Base-by-base conservation (phyloP, 2,329 filamentous ascomycete genomes). In the Colletotrichum euphorbiae region DNA sequence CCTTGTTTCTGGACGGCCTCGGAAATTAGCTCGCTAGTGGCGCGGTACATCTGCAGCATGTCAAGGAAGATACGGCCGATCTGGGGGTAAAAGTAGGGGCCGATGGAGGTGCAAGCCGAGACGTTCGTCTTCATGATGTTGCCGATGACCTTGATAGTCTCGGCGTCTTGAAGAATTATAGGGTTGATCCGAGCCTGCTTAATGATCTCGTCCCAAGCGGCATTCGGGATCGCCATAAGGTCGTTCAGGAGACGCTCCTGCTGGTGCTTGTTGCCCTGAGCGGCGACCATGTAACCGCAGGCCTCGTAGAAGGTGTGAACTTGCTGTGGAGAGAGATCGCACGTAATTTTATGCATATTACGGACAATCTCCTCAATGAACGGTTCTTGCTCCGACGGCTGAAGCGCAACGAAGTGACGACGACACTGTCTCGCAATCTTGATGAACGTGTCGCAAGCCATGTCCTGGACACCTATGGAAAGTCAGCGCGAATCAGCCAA, bases 51-150 rank as follows among this genome's bases (percentile, higher is more conserved):
- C 75, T 96, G 95, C 65, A 99, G 84, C 95, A 99, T 98, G 77
- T 99, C 96, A 73, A 97, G 90, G 80, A 98, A 99, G 73, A 99
- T 98, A 65, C 94, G 91, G 45, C 95, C 96, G 74, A 99, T 97
- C 78, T 99, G 96, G 12, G 96, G 95, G 76, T 97, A 98, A 80
- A 99, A 99, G 81, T 98, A 99, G 59, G 93, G 90, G 38, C 97
- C 96, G 67, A 99, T 96, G 0, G 96, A 98, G 40, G 93, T 93
- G 80, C 96, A 99, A 40, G 96, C 96, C n/a, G 97, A 95, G 4
- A 99, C 96, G 75, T 99, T 99, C 1, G 96, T 99, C 87, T 99
- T 99, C 96, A 99, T 99, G 77, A 99, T 98, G 81, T 99, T 99
- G 72, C 96, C 96, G 71, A 99, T 94, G 73, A 99, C 91, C 84